These are phyloP conservation scores for Lodderomyces theae DNA, from an alignment of 1,139 yeast species.

Conservation along the genomic window DNA sequence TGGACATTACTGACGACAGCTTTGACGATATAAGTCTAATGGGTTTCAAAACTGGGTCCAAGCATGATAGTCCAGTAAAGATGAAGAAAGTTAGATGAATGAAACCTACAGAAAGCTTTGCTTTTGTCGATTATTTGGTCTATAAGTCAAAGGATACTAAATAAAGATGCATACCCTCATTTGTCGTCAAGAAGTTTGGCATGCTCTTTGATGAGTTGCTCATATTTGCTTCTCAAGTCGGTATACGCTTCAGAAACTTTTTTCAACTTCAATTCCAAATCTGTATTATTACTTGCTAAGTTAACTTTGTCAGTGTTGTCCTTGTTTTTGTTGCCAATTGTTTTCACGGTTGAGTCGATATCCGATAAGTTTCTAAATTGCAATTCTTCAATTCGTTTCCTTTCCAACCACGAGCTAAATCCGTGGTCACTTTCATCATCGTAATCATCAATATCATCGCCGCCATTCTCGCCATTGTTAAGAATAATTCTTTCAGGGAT, in stretches of 20 bases:
- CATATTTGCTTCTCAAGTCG: constrained; percentile 59
- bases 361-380: constrained; percentile 44
- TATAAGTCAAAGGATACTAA: no score
- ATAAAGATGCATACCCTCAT: background rate
- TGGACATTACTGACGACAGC: constrained; percentile 25
- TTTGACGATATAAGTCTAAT: constrained; percentile 41
- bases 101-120: background rate
- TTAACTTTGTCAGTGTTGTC: background rate
- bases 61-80: constrained; percentile 50
- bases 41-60: constrained; percentile 49
- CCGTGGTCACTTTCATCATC: constrained; percentile 13
- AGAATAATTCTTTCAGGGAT: constrained; percentile 26
- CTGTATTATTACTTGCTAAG: constrained; percentile 14
- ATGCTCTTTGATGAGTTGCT: constrained; percentile 56
- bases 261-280: constrained; percentile 45
- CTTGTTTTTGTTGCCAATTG: constrained; percentile 10
- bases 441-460: background rate
- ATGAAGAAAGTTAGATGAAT: background rate
- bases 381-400: constrained; percentile 50
- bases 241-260: constrained; percentile 56
- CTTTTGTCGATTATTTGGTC: background rate
- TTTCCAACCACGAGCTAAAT: constrained; percentile 43
- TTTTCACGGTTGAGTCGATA: constrained; percentile 35
- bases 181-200: constrained; percentile 26
- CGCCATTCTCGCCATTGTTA: no score